Base-by-base conservation (phyloP, 1,139 yeast species). In the Yamadazyma trypodendri region DNA sequence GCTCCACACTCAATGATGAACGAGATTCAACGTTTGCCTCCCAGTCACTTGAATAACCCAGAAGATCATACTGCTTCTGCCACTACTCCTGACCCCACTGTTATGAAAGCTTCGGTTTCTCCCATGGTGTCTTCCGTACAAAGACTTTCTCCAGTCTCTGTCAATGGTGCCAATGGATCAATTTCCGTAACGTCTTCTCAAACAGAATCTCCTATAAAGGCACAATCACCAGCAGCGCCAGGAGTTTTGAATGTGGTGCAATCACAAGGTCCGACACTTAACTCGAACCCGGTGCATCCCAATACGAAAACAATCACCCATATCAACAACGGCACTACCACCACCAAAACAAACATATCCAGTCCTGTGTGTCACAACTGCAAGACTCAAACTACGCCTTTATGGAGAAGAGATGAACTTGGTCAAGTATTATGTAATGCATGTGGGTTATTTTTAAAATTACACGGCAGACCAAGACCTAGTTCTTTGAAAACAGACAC, bases 361-460 rank as follows among this genome's bases (percentile, higher is more conserved):
- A 68, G 79, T 29, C 90, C 96, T 1, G 75, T 84, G 16, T 90
- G 97, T 60, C 87, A 84, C 50, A 90, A 90, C 60, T 90, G 97
- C 64, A 77, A 83, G 51, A 90, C 97, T 5, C 85, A 87, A 43
- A 89, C 92, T 1, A 90, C 97, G 1, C 97, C 97, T 1, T 68
- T 90, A 20, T 90, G 97, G 97, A 75, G 97, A 60, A 72, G 97
- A 50, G 96, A 89, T 60, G 96, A 89, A 56, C 78, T 85, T 13
- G 97, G 97, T 12, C 94, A 87, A 49, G 95, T 88, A 12, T 72
- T 90, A 36, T 90, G 97, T 60, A 90, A 90, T 64, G 97, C 97
- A 4, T 90, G 97, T 65, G 97, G 97, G 0, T 70, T 90, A 38
- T 90, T 90, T 55, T 67, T 90, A 45, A 90, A 90, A 62, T 72